Base-by-base conservation (phyloP, 2,329 filamentous ascomycete genomes). In the Xylaria sp. region DNA sequence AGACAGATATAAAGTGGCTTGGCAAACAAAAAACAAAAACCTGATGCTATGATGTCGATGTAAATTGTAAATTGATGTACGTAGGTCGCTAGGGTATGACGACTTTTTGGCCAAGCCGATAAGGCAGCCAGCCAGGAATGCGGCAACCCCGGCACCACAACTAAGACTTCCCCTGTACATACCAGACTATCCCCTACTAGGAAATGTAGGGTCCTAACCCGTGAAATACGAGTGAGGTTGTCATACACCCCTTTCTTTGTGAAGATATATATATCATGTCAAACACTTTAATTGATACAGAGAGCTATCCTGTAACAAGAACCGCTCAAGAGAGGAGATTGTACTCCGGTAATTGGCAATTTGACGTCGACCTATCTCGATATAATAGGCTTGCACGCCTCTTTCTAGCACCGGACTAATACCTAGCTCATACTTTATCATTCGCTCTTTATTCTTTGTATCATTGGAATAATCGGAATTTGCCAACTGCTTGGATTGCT, bases 41-140 rank as follows among this genome's bases (percentile, higher is more conserved):
- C 38, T 6, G 26, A 38, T 38, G 33, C 33, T 57, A 61, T 64
- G 66, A 65, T 68, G 66, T 59, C 51, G 46, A 48, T 48, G 44
- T 26, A 48, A 13, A 49, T 28, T 15, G 20, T 44, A 20, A 10
- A 23, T 23, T 44, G 42, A 23, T 49, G 23, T 46, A 48, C 10
- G 17, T 31, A 51, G 15, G 31, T 63, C 28, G 44, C 31, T 59
- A 53, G 40, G 44, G 44, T 63, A 70, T 70, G 68, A 70, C 68
- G 68, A 70, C 57, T 70, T 70, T 65, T 68, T 36, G 38, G 56
- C 62, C 66, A 56, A 51, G 62, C 62, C 38, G 58, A 53, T 65
- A 61, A 65, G 65, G 36, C 60, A 56, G 31, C n/a, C 40, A 44
- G 40, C n/a, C 40, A 44, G 40, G 62, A 49, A 44, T 67, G 54